phyloP scores from a whole-genome alignment of 2,329 filamentous ascomycete species.

The Pestalotiopsis sp. region DNA sequence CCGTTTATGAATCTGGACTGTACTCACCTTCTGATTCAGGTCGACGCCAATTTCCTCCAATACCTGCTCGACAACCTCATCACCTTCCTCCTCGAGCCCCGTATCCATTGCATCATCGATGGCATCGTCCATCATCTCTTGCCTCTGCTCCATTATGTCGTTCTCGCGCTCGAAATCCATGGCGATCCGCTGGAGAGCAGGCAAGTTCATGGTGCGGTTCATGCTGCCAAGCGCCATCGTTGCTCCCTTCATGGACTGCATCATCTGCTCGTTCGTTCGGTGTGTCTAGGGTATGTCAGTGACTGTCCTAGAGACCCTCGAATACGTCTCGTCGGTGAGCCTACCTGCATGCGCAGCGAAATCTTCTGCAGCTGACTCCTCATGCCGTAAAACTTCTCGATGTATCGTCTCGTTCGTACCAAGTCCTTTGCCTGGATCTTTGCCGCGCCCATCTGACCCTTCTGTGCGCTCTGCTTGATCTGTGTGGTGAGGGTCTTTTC shows the following conservation, averaged over 20 bases:
- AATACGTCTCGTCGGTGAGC: conserved; percentile 2
- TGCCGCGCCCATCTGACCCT: conserved; percentile 96
- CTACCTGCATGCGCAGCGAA: conserved; percentile 87
- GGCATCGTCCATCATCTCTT: conserved; percentile 99
- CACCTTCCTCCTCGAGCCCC: conserved; percentile 88
- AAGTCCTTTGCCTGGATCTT: conserved; percentile 98
- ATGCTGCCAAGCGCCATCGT: conserved; percentile 92
- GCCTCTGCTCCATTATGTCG: conserved; percentile 97
- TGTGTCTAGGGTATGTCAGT: conserved; percentile 67
- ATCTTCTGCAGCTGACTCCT: conserved; percentile 96
- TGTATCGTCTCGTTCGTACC: conserved; percentile 88
- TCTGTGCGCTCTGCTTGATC: conserved; percentile 98
- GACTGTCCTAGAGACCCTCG: neutral
- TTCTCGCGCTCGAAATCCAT: conserved; percentile 99
- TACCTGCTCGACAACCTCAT: conserved; percentile 95
- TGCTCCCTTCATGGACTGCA: conserved; percentile 99
- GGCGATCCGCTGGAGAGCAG: conserved; percentile 90
- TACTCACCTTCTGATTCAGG: conserved; percentile 79
- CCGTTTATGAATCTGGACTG: neutral
- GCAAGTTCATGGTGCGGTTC: conserved; percentile 97
- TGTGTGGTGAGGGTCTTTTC: conserved; percentile 96
- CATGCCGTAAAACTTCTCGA: conserved; percentile 99
- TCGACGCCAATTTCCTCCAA: conserved; percentile 97
- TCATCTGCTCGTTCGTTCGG: conserved; percentile 98
- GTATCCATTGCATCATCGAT: conserved; percentile 96